These are phyloP conservation scores for Crepidotus variabilis DNA, from an alignment of 768 basidiomycete species.

Conservation along the genomic window DNA sequence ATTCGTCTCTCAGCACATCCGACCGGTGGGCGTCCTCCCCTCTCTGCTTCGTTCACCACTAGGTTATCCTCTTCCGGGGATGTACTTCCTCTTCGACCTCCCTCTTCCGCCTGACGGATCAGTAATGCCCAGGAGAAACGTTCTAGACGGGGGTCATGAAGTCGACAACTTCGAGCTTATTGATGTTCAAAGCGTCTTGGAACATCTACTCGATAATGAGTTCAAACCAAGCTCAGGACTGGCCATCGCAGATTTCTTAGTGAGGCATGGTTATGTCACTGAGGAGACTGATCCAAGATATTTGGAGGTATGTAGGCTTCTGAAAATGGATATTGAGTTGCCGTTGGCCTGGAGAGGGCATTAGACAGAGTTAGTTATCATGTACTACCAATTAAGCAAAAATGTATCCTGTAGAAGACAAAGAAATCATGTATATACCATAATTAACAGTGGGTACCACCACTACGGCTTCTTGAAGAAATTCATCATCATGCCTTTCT, in stretches of 20 bases:
- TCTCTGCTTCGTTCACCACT: conserved; percentile 39
- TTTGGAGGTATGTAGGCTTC: conserved; percentile 23
- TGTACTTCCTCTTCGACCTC: conserved; percentile 43
- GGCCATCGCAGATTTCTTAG: conserved; percentile 38
- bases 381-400: not conserved
- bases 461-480: conserved; percentile 27
- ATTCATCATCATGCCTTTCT: conserved; percentile 27
- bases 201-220: conserved; percentile 25
- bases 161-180: conserved; percentile 39
- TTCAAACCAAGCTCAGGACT: conserved; percentile 43
- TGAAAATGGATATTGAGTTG: conserved; percentile 23
- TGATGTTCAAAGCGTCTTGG: conserved; percentile 27
- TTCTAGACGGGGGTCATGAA: conserved; percentile 30
- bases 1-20: conserved; percentile 28
- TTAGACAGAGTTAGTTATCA: not conserved
- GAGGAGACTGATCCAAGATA: conserved; percentile 29
- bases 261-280: conserved; percentile 32
- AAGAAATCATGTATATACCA: conserved; percentile 12
- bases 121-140: conserved; percentile 31
- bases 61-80: conserved; percentile 40
- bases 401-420: too few species aligned
- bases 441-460: conserved; percentile 14
- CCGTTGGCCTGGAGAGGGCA: conserved; percentile 21
- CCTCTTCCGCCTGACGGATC: conserved; percentile 31
- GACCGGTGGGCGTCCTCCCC: conserved; percentile 32